Base-by-base conservation (phyloP, 139 green algal genomes). In the Chlorella sp. region DNA sequence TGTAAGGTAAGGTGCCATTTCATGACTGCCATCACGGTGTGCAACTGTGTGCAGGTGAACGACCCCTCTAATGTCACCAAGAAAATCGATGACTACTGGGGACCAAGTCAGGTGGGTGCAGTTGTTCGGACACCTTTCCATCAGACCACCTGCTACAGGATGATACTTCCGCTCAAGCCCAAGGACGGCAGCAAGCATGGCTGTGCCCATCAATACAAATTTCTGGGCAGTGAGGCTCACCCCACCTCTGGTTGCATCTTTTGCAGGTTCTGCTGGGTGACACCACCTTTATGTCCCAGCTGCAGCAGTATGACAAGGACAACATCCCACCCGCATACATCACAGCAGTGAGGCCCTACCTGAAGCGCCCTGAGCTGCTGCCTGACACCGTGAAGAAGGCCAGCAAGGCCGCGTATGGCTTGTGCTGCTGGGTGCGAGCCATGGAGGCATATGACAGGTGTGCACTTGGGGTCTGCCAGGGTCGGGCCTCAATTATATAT, bases 401-500 rank as follows among this genome's bases (percentile, higher is more conserved):
- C 17, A 86, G 75, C 64, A 88, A 86, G 59, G 87, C 87, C 3
- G 84, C 83, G 42, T 89, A 88, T 50, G 88, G 87, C 0, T 74
- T 94, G 63, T 92, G 86, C 76, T 86, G 81, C 72, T 94, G 89
- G 89, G 86, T 90, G 49, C 74, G 88, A 29, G 89, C 89, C 31
- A 94, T 94, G 89, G 87, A 94, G 70, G 74, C 86, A 2, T 94
- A 94, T 70, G 77, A 93, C 81, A 73, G 75, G 49, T 49, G 31
- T 62, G 30, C 27, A 27, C 24, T 2, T 63, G 67, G 5, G 3
- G 31, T 59, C 55, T 63, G 17, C 14, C n/a, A n/a, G n/a, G n/a
- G n/a, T n/a, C n/a, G n/a, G n/a, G n/a, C n/a, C n/a, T n/a, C n/a
- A n/a, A n/a, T n/a, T n/a, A n/a, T n/a, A n/a, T n/a, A n/a, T n/a